Conservation (phyloP, 2,329 filamentous ascomycete species). For the Venturia carpophila region DNA sequence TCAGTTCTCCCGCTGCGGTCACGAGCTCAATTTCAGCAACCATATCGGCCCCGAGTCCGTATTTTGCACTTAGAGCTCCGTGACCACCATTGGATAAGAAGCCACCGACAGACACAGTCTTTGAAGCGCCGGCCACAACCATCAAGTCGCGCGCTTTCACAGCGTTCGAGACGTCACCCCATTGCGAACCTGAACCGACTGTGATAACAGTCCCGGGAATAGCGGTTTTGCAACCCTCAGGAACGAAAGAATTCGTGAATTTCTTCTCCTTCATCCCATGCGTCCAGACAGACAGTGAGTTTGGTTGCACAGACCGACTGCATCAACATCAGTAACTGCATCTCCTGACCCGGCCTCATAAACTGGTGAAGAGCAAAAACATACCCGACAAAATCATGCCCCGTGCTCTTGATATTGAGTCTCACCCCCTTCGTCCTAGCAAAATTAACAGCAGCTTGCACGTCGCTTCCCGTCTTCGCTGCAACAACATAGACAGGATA, state of each 20-base stretch:
- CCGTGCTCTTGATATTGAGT: constrained; percentile 17
- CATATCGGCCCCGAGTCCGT: constrained; percentile 33
- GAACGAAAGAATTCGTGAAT: constrained; percentile 13
- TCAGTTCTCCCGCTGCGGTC: constrained; percentile 31
- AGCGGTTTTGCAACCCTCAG: constrained; percentile 6
- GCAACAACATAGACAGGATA: constrained; percentile 17
- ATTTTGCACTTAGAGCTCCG: constrained; percentile 27
- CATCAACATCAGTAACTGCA: not conserved
- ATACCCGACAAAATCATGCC: constrained; percentile 18
- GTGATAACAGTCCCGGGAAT: constrained; percentile 15
- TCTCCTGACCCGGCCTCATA: no score
- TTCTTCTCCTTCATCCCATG: constrained; percentile 15
- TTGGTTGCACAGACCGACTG: constrained; percentile 1
- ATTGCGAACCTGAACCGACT: constrained; percentile 15
- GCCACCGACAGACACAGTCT: constrained; percentile 15
- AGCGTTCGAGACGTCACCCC: constrained; percentile 3
- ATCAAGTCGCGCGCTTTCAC: constrained; percentile 8
- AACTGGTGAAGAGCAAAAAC: not conserved
- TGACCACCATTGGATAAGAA: constrained; percentile 28
- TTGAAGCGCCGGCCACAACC: constrained; percentile 11
- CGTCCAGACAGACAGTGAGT: constrained; percentile 18
- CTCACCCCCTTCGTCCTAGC: constrained; percentile 13
- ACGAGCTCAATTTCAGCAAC: constrained; percentile 35
- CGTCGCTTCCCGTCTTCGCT: constrained; percentile 12
- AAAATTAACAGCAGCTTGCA: constrained; percentile 17